Conservation (phyloP, 371 early-diverging fungal species). For the Nematocida displodere region DNA sequence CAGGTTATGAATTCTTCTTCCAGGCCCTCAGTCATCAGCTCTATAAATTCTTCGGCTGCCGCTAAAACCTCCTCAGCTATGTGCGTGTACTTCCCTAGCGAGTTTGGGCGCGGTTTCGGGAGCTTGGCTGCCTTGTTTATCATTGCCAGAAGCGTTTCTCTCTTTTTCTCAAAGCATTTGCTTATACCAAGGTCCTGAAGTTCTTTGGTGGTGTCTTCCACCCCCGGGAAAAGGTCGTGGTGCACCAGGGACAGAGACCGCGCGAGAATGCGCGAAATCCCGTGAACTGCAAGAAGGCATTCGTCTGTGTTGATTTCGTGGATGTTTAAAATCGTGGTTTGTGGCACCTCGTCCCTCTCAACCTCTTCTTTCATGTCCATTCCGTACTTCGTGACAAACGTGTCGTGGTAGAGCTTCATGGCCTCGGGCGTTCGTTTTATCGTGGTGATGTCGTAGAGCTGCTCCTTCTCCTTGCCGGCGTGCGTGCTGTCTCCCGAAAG, state of each 20-base stretch:
- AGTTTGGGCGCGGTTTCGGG: not conserved
- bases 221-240: not conserved
- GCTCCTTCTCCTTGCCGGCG: not conserved
- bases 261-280: not conserved
- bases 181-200: constrained; percentile 1
- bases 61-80: not conserved
- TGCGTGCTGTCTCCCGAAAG: not conserved
- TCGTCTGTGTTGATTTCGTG: not conserved
- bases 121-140: not conserved
- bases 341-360: not conserved
- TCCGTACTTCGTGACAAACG: constrained; percentile 1
- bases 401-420: constrained; percentile 10
- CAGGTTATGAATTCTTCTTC: not conserved
- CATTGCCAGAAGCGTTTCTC: not conserved
- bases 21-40: not conserved
- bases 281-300: not conserved
- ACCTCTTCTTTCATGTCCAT: not conserved
- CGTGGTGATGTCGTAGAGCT: not conserved
- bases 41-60: not conserved
- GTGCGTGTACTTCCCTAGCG: constrained; percentile 1
- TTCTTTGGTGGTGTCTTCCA: not conserved
- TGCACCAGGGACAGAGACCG: not conserved
- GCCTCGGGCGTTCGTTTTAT: not conserved
- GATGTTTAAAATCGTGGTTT: not conserved
- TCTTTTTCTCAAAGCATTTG: not conserved